Evolutionary conservation across 257 asterid species (phyloP), one percentile per base, ranked within the genome.

Genomic region (Penstemon davidsonii): DNA sequence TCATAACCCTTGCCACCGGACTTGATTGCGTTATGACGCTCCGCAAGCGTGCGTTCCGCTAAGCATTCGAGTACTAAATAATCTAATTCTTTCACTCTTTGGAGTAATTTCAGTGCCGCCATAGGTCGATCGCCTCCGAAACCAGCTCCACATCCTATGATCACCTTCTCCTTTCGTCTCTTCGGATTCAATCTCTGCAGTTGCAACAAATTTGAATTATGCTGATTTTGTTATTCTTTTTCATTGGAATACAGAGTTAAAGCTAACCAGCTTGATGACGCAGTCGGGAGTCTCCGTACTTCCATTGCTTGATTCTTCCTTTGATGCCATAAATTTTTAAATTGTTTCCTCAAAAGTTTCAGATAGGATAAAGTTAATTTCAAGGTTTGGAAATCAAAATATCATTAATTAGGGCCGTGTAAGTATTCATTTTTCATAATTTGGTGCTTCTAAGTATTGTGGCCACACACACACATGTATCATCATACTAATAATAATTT

Each of bases 11-110:
- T 66, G 77, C 96, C 96, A 71, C 92, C 90, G 47, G 84, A 74
- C 46, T 80, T 87, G 82, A 83, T 76, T 3, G 83, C 84, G 51
- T 56, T 72, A 82, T 69, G 79, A 10, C 97, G 97, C 73, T 94
- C 99, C 9, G 99, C 97, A 69, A 94, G 94, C 60, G 99, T 94
- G 69, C 99, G 97, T 73, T 94, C 99, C 64, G 99, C 99, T 60
- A 91, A 83, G 86, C 99, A 94, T 73, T 94, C 99, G 62, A 94
- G 96, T 57, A 91, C 95, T 52, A 91, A 70, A 78, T 94, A 94
- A 73, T 94, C 90, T 54, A 91, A 83, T 60, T 88, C 87, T 50
- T 80, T 69, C 66, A 88, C 97, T 78, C 93, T 84, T 60, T 78
- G 86, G 69, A 94, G 93, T 82, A 94, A 75, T 78, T 89, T 94